Conservation (phyloP, 139 green algal genomes). For the Nannochloris sp. region DNA sequence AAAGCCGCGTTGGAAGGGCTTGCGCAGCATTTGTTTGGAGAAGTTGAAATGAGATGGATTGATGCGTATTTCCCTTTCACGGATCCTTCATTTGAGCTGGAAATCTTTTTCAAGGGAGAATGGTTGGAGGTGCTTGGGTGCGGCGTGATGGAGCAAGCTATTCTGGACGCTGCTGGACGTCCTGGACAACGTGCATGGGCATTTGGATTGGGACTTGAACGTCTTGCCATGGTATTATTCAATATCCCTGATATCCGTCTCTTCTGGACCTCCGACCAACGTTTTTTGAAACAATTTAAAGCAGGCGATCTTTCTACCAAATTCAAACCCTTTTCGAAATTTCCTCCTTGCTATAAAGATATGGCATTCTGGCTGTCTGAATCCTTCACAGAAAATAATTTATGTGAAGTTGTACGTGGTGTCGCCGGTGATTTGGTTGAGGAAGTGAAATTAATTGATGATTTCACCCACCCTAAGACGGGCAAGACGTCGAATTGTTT, state of each 20-base stretch:
- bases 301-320: constrained; percentile 37
- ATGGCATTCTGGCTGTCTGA: constrained; percentile 93
- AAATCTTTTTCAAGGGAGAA: constrained; percentile 98
- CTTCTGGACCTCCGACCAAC: constrained; percentile 88
- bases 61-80: constrained; percentile 99
- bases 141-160: constrained; percentile 89
- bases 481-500: constrained; percentile 87
- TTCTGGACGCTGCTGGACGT: constrained; percentile 70
- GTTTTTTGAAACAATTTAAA: constrained; percentile 90
- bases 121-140: constrained; percentile 99
- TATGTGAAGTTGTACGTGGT: constrained; percentile 86
- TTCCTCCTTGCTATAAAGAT: constrained; percentile 94
- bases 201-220: constrained; percentile 85
- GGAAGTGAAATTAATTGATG: constrained; percentile 93
- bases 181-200: constrained; percentile 39
- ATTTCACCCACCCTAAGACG: constrained; percentile 94
- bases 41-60: constrained; percentile 84
- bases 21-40: constrained; percentile 80
- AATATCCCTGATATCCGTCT: constrained; percentile 97
- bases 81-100: constrained; percentile 92
- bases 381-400: constrained; percentile 96
- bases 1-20: constrained; percentile 89
- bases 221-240: constrained; percentile 97
- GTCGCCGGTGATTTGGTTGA: constrained; percentile 84
- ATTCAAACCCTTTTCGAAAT: constrained; percentile 98